Base-by-base conservation (phyloP, 176 grass and related monocot species). In the Zoysia japonica region DNA sequence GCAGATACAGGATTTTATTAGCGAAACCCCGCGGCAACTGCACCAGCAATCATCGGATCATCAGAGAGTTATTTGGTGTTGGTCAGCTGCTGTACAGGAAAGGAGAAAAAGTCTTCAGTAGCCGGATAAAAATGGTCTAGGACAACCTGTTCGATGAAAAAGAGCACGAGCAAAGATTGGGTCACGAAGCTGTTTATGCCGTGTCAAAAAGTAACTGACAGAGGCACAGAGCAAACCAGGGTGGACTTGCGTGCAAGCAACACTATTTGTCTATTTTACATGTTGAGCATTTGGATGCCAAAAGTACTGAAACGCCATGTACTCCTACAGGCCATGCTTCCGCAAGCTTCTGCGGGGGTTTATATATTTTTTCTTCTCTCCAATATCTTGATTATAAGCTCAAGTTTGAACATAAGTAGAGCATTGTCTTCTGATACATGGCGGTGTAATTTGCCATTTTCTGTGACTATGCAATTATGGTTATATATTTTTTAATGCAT, bases 41-140 rank as follows among this genome's bases (percentile, higher is more conserved):
- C 64, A 55, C 69, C 62, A 47, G 6, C 38, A 68, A 83, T 54
- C 75, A 83, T 75, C 9, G 40, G 65, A 36, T 74, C 64, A 70
- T 63, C 63, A 5, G 46, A 47, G 8, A 36, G 36, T 37, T 16
- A 38, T 8, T 40, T 50, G 52, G 47, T 35, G 20, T 35, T 3
- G 48, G 19, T 55, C 37, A 17, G 11, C 38, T 47, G 47, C 46
- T 40, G 11, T 71, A n/a, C n/a, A 71, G 47, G 78, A 44, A 59
- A 72, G 19, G 53, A 3, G 19, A 14, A 39, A 14, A 65, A 72
- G 3, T 57, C 52, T 11, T 61, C 2, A 46, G 37, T 53, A 46
- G 19, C 17, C 35, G 7, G 35, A 48, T 57, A 49, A n/a, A n/a
- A n/a, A n/a, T n/a, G n/a, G n/a, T n/a, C n/a, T n/a, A 63, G 2